phyloP scores from a whole-genome alignment of 2,329 filamentous ascomycete species.

The Coniochaeta ligniaria region DNA sequence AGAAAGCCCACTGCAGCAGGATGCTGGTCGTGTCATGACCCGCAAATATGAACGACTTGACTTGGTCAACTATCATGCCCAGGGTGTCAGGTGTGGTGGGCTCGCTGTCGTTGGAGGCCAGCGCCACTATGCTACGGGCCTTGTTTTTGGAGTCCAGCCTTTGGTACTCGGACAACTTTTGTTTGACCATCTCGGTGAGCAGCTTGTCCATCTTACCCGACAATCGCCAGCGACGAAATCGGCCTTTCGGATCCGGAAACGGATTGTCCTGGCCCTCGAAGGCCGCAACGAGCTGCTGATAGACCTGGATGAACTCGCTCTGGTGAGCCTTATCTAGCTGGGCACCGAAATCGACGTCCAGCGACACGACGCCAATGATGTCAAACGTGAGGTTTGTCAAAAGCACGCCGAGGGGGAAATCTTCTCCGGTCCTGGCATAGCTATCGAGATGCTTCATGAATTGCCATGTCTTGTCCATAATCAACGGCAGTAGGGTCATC shows the following conservation, averaged over 20 bases:
- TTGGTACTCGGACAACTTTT: constrained; percentile 13
- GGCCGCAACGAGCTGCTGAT: constrained; percentile 15
- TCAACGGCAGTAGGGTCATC: constrained; percentile 25
- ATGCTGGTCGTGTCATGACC: constrained; percentile 33
- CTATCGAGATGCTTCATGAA: constrained; percentile 23
- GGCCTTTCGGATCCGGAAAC: not conserved
- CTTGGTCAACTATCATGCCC: constrained; percentile 23
- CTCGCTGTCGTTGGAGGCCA: constrained; percentile 22
- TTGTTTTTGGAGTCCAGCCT: constrained; percentile 1
- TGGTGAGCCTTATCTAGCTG: constrained; percentile 18
- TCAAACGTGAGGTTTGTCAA: constrained; percentile 27
- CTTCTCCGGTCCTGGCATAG: constrained; percentile 16
- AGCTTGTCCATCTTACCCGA: constrained; percentile 14
- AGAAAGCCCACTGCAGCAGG: constrained; percentile 27
- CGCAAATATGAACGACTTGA: constrained; percentile 31
- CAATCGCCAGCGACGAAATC: constrained; percentile 12
- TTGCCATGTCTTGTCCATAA: constrained; percentile 24
- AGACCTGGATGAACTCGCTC: constrained; percentile 21
- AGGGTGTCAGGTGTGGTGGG: constrained; percentile 19
- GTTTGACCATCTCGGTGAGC: constrained; percentile 16
- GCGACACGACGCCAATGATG: constrained; percentile 21
- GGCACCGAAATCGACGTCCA: constrained; percentile 25
- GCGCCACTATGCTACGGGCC: constrained; percentile 23
- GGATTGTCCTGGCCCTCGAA: not conserved
- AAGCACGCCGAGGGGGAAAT: constrained; percentile 21